Percentiles rank a stretch among this genome's conserved stretches.
Evolutionary conservation across 2,329 filamentous ascomycete species (phyloP).

Genomic region (Aureobasidium sp.): DNA sequence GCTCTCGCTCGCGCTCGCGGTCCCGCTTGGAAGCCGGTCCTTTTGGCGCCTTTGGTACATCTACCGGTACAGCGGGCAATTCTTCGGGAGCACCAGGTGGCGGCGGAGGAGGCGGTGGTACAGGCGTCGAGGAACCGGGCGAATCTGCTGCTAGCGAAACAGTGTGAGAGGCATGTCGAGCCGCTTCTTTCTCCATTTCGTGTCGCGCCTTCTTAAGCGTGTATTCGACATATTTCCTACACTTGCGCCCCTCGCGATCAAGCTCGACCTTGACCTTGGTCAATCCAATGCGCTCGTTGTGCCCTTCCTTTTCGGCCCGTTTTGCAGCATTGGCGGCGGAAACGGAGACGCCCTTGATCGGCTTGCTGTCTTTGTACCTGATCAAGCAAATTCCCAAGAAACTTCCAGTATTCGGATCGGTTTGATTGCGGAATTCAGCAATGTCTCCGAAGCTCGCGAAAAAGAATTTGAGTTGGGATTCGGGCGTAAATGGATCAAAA

Average conservation of each 20-base stretch:
- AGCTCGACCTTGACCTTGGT: constrained; percentile 73
- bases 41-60: constrained; percentile 82
- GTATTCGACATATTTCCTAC: constrained; percentile 66
- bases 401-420: constrained; percentile 87
- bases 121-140: background rate
- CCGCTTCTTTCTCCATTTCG: constrained; percentile 41
- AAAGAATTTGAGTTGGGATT: constrained; percentile 64
- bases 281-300: constrained; percentile 70
- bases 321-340: constrained; percentile 74
- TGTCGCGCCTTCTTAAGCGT: constrained; percentile 61
- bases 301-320: constrained; percentile 66
- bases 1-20: constrained; percentile 29
- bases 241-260: constrained; percentile 80
- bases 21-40: constrained; percentile 54
- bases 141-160: background rate
- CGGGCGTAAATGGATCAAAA: constrained; percentile 83
- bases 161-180: background rate
- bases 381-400: constrained; percentile 92
- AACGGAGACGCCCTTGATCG: constrained; percentile 45
- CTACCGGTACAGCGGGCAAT: constrained; percentile 61
- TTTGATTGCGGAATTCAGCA: constrained; percentile 83
- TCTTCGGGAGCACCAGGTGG: constrained; percentile 20
- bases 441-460: constrained; percentile 83
- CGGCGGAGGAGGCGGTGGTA: constrained; percentile 21
- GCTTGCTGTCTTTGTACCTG: constrained; percentile 66